A percentile compares a stretch with the other conserved stretches of the same genome.
phyloP scores from a whole-genome alignment of 2,329 filamentous ascomycete species.

The Westerdykella aurantiaca region DNA sequence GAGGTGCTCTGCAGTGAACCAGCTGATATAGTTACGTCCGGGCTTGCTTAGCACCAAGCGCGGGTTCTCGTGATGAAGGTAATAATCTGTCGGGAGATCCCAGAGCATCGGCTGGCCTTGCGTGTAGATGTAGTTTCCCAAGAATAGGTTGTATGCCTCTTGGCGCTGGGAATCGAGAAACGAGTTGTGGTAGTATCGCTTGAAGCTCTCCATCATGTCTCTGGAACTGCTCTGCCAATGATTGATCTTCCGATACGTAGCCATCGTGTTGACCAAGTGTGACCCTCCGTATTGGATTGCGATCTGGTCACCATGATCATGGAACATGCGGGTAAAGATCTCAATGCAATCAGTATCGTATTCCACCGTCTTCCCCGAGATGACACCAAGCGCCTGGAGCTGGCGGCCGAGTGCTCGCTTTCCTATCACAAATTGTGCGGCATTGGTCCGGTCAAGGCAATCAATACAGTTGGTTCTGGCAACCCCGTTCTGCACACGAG shows the following conservation, averaged over 20 bases:
- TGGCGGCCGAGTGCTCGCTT: slow-evolving; percentile 91
- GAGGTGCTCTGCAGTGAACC: slow-evolving; percentile 74
- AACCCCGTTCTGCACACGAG: slow-evolving; percentile 80
- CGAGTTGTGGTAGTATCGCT: slow-evolving; percentile 97
- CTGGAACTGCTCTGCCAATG: slow-evolving; percentile 97
- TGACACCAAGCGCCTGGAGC: slow-evolving; percentile 82
- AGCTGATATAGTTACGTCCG: slow-evolving; percentile 72
- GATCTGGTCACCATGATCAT: slow-evolving; percentile 96
- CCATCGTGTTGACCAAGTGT: slow-evolving; percentile 98
- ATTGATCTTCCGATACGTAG: slow-evolving; percentile 97
- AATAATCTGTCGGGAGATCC: slow-evolving; percentile 93
- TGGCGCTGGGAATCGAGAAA: slow-evolving; percentile 97
- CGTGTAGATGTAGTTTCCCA: slow-evolving; percentile 88
- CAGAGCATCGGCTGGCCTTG: slow-evolving; percentile 92
- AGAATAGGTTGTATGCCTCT: slow-evolving; percentile 94
- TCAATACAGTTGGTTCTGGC: slow-evolving; percentile 97
- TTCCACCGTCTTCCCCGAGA: slow-evolving; percentile 70
- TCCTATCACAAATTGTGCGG: slow-evolving; percentile 94
- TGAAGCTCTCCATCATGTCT: slow-evolving; percentile 99
- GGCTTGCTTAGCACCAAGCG: slow-evolving; percentile 61
- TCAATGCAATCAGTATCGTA: slow-evolving; percentile 97
- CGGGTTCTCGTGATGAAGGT: slow-evolving; percentile 86
- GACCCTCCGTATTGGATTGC: slow-evolving; percentile 96
- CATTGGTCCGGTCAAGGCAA: slow-evolving; percentile 93
- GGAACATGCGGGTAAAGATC: slow-evolving; percentile 96